These are phyloP conservation scores for Nidularia sp. DNA, from an alignment of 768 basidiomycete genomes.

Conservation along the genomic window DNA sequence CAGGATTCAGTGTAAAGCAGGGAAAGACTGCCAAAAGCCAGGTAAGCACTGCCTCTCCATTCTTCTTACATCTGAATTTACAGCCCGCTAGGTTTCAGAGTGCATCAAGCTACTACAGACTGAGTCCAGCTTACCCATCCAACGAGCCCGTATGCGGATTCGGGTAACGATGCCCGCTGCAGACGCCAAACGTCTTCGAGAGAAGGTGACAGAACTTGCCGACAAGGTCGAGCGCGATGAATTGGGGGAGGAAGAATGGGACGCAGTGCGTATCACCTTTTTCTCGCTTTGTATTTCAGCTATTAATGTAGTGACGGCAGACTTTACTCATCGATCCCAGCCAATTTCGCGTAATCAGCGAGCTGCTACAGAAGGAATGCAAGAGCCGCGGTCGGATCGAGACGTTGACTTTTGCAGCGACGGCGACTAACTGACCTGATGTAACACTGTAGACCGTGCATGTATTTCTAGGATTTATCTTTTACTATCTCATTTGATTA, in stretches of 20 bases:
- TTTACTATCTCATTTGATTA: no score
- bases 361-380: constrained; percentile 86
- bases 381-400: constrained; percentile 87
- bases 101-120: constrained; percentile 82
- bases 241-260: constrained; percentile 73
- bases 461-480: not conserved
- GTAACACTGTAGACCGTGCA: not conserved
- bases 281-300: not conserved
- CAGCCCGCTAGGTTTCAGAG: constrained; percentile 59
- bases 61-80: not conserved
- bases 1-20: constrained; percentile 85
- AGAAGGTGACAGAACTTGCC: constrained; percentile 66
- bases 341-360: constrained; percentile 85
- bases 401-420: constrained; percentile 72
- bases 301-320: constrained; percentile 32
- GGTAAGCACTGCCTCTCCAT: constrained; percentile 35
- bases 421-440: constrained; percentile 25
- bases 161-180: constrained; percentile 68
- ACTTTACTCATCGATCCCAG: constrained; percentile 90
- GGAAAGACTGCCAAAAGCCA: constrained; percentile 94
- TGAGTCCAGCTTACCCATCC: constrained; percentile 84
- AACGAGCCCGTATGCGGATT: constrained; percentile 90
- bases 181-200: constrained; percentile 66
- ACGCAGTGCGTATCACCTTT: constrained; percentile 61
- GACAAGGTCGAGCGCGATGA: constrained; percentile 86